Percentiles rank a stretch among this genome's conserved stretches.
These are phyloP conservation scores for Umbelopsis sp. DNA, from an alignment of 192 early-diverging fungal species.

Conservation along the genomic window DNA sequence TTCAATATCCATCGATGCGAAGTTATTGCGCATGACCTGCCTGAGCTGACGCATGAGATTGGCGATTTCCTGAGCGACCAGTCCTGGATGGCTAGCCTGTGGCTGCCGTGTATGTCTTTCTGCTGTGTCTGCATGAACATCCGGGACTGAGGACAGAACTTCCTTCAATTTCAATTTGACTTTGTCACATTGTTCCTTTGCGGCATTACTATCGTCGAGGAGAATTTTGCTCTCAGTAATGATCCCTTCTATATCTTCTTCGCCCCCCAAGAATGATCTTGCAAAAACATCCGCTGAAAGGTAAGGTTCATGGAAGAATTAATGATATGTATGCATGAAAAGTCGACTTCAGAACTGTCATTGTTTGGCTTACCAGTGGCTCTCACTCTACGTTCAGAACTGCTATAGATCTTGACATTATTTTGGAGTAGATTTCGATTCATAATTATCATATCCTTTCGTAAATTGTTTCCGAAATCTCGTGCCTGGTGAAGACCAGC, in stretches of 20 bases:
- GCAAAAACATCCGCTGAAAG: conserved; percentile 64
- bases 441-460: conserved; percentile 90
- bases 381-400: conserved; percentile 85
- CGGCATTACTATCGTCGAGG: conserved; percentile 92
- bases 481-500: conserved; percentile 86
- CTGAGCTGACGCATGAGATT: conserved; percentile 67
- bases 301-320: too few species aligned
- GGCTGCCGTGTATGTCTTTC: conserved; percentile 34
- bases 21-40: conserved; percentile 79
- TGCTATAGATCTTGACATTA: conserved; percentile 84
- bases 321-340: too few species aligned
- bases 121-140: not conserved
- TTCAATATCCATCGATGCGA: conserved; percentile 52
- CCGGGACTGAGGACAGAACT: conserved; percentile 30
- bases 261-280: conserved; percentile 62
- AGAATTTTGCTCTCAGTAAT: conserved; percentile 84
- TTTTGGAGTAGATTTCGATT: conserved; percentile 77
- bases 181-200: conserved; percentile 89
- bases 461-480: conserved; percentile 89
- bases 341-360: not conserved
- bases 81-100: conserved; percentile 35
- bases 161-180: conserved; percentile 76
- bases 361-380: conserved; percentile 68
- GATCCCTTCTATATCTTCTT: conserved; percentile 57
- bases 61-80: conserved; percentile 68